Conservation (phyloP, 495 filamentous ascomycete genomes). For the Halenospora varia region DNA sequence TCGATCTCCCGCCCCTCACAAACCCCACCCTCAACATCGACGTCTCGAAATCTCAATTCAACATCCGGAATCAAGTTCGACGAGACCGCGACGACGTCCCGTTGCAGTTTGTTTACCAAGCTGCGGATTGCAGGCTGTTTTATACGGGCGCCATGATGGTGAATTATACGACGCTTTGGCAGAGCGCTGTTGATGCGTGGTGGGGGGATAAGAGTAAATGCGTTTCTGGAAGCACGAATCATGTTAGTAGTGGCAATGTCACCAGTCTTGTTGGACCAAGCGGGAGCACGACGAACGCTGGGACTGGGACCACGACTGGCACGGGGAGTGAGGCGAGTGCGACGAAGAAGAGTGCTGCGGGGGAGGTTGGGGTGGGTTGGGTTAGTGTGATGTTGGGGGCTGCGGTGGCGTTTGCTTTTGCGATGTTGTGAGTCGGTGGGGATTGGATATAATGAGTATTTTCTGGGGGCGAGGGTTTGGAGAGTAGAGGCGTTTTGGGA, state of each 20-base stretch:
- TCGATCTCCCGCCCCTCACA: neutral
- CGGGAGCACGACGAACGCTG: neutral
- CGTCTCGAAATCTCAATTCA: neutral
- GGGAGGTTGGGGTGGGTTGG: neutral
- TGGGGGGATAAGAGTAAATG: neutral
- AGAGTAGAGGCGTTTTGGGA: too few species aligned
- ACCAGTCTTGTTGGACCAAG: neutral
- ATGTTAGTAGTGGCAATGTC: neutral
- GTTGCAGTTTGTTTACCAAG: neutral
- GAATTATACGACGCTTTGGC: neutral
- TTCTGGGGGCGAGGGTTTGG: too few species aligned
- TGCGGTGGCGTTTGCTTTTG: neutral
- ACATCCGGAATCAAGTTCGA: neutral
- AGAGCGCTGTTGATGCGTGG: neutral
- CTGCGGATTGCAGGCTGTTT: slow-evolving; percentile 5
- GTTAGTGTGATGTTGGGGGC: neutral
- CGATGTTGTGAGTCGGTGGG: neutral
- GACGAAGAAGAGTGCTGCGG: neutral
- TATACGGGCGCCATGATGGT: slow-evolving; percentile 2
- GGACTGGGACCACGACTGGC: neutral
- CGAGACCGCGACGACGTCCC: neutral
- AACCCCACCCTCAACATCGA: neutral
- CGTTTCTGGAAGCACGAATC: neutral
- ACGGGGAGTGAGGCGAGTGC: neutral
- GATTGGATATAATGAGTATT: too few species aligned